A percentile compares a stretch with the other conserved stretches of the same genome.
These are phyloP conservation scores for Rhodotorula sphaerocarpa DNA, from an alignment of 768 basidiomycete species.

Conservation along the genomic window DNA sequence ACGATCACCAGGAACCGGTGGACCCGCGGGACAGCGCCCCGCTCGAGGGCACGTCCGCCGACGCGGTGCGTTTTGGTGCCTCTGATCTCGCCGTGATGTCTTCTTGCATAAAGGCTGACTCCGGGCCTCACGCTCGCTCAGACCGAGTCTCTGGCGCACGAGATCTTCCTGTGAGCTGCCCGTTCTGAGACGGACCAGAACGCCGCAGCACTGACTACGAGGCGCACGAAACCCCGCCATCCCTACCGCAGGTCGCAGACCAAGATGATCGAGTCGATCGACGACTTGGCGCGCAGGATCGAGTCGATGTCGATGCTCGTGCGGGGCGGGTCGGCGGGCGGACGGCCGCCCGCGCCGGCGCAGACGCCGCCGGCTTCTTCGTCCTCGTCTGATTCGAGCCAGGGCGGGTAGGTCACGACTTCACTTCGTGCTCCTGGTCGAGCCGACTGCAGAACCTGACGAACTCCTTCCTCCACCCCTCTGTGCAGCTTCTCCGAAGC, in stretches of 20 bases:
- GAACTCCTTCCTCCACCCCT: no score
- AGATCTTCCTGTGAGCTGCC: slow-evolving; percentile 30
- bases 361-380: no score
- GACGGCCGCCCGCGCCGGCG: no score
- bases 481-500: neutral
- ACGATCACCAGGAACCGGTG: neutral
- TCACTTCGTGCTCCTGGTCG: no score
- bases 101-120: no score
- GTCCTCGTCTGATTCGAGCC: no score
- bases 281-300: slow-evolving; percentile 34
- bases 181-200: no score
- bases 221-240: neutral
- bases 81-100: no score
- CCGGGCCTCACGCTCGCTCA: no score
- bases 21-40: neutral
- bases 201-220: no score
- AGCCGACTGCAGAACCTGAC: no score
- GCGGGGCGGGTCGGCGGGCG: neutral
- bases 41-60: slow-evolving; percentile 5
- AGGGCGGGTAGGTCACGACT: no score
- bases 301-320: slow-evolving; percentile 21
- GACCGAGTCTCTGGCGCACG: slow-evolving; percentile 32
- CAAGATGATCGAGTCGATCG: slow-evolving; percentile 37
- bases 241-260: slow-evolving; percentile 24
- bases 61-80: neutral